Base-by-base conservation (phyloP, 1,139 yeast species). In the Arxiozyma bovina region DNA sequence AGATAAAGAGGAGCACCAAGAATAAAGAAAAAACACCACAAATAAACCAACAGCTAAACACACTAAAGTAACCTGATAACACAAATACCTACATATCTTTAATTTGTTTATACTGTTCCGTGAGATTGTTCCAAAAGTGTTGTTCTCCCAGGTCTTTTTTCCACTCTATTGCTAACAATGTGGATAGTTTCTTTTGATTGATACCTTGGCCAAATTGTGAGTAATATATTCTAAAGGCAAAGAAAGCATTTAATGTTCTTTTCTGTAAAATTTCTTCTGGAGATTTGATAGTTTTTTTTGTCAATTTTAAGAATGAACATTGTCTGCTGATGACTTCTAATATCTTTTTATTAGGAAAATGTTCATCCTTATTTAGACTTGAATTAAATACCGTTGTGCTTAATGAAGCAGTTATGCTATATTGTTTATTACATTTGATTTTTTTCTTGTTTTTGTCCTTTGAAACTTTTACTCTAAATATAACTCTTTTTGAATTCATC, bases 91-190 rank as follows among this genome's bases (percentile, higher is more conserved):
- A 46, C 22, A 46, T 46, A 46, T 38, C 49, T 46, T 46, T 46
- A 46, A 51, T 51, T 51, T 46, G 49, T 51, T 45, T 51, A 51
- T 51, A 51, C 53, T 51, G 53, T 45, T 4, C 38, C 38, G 38
- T 30, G 38, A 30, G 38, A 12, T 30, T 30, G 15, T 30, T 30
- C 38, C 38, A 30, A 12, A 30, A 30, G 11, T 30, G 38, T 30
- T 30, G 38, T 30, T 30, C 38, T 3, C 8, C 15, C 15, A 9
- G 38, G 38, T 30, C 38, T 30, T 30, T 30, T 11, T 30, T 30
- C 38, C 38, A 30, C 8, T 30, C 38, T 30, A 3, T 30, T 30
- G 38, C 38, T 30, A 30, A 30, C 15, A 30, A 30, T 30, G 38
- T 30, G 11, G 38, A 30, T 8, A 30, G 15, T 7, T 30, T 8